Base-by-base conservation (phyloP, 495 filamentous ascomycete genomes). In the Darksidea phi region DNA sequence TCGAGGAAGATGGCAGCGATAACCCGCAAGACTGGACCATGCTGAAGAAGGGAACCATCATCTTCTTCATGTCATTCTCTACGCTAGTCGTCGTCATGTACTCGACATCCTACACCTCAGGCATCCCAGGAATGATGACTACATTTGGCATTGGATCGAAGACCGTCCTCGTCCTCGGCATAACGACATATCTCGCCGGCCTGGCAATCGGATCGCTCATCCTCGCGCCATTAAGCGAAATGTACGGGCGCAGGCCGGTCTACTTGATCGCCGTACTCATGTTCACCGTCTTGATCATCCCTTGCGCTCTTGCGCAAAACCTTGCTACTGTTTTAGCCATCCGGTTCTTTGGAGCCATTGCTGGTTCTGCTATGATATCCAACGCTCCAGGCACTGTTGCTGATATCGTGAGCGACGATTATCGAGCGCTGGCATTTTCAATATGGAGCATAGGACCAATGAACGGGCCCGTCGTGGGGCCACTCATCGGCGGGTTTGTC, bases 311-410 rank as follows among this genome's bases (percentile, higher is more conserved):
- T 25, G 88, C 87, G 1, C 79, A 76, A 23, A 86, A 85, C 21
- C 72, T 93, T 12, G 72, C 75, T 1, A 77, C 81, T 49, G 79
- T 94, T 46, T 79, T 95, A 6, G 75, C 87, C 6, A 79, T 86
- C 13, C 75, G 91, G 5, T 93, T 91, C 63, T 81, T 94, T 59
- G 87, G 85, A 1, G 91, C 90, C 6, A 66, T 92, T 37, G 88
- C 87, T 37, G 90, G 90, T 15, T 82, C 85, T 15, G 88, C 87
- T 26, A 87, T 92, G 81, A 82, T 96, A 17, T 82, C 84, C 3
- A 95, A 92, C 64, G 83, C 86, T 1, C 89, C 91, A 0, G 91
- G 91, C 15, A 91, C 90, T 48, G 80, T 97, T 0, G 83, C 86
- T 26, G 91, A 97, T 71, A 86, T 95, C 53, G 82, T 86, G 26